A percentile compares a stretch with the other conserved stretches of the same genome.
Conservation (phyloP, 2,329 filamentous ascomycete species). For the Paecilomyces dactylethromorphus region DNA sequence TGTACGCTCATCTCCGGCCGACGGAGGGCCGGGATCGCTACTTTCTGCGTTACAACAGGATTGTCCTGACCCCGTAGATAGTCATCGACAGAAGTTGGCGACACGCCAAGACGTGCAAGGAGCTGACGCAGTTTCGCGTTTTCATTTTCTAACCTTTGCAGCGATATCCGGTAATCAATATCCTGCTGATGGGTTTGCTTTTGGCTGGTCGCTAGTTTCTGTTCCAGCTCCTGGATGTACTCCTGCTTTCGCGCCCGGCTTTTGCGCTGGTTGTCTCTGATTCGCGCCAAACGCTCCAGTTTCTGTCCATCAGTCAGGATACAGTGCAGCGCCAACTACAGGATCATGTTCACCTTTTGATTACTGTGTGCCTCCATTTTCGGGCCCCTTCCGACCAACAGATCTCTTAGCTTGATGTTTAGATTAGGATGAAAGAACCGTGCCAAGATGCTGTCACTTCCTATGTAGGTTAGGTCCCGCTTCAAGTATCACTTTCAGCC, state of each 20-base stretch:
- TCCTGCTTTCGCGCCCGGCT: constrained; percentile 30
- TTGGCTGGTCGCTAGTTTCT: constrained; percentile 21
- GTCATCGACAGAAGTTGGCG: constrained; percentile 16
- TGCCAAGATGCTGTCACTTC: neutral
- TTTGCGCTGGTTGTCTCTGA: constrained; percentile 33
- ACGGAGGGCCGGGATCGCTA: constrained; percentile 28
- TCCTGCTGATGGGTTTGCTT: constrained; percentile 23
- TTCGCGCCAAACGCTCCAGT: constrained; percentile 30
- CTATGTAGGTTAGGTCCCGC: neutral
- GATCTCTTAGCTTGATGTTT: neutral
- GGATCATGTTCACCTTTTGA: neutral
- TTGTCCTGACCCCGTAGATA: constrained; percentile 18
- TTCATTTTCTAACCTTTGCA: constrained; percentile 28
- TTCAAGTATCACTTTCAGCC: neutral
- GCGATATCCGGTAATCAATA: constrained; percentile 24
- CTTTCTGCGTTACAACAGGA: constrained; percentile 16
- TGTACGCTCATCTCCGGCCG: neutral
- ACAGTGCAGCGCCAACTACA: neutral
- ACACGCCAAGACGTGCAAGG: constrained; percentile 18
- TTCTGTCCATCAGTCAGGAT: constrained; percentile 13
- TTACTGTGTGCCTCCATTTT: neutral
- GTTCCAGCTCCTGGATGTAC: constrained; percentile 29
- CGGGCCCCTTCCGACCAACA: no score
- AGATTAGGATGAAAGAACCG: neutral
- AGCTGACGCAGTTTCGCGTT: constrained; percentile 23